Evolutionary conservation across 176 grass and related monocot species (phyloP), one percentile per base, ranked within the genome.

Genomic region (Bothriochloa decipiens): DNA sequence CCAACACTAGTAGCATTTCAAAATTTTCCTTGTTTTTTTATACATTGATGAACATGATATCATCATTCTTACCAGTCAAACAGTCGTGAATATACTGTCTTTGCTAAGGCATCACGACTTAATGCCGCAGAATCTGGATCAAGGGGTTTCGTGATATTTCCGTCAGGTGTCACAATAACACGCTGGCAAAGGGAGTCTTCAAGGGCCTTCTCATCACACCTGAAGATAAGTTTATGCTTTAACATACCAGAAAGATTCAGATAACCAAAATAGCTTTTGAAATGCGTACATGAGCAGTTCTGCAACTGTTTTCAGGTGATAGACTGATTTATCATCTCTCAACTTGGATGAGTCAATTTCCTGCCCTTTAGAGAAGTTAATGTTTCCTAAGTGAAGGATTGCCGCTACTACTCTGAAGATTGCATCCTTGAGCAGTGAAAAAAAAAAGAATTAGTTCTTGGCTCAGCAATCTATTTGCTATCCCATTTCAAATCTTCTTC

Each of bases 121-220:
- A 92, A 72, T 82, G 85, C 89, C 39, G 95, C 95, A 77, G 90
- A 91, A 68, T 93, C 92, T 83, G 95, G 95, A 91, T 97, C 95
- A 55, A 97, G 92, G 81, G 82, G 92, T 86, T 97, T 94, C 73
- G 92, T 94, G 65, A 97, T 97, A 77, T 97, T 97, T 65, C 92
- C 95, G 83, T 97, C 95, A 43, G 92, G 95, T 77, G 95, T 97
- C 61, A 94, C 92, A 62, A 98, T 98, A 73, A 98, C 91, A 72
- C 95, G 89, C 83, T 95, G 80, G 53, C 95, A 98, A 32, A 98
- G 85, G 49, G 95, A 98, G 82, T 91, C 89, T 83, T 91, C 85
- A 61, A 98, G 95, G 36, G 80, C 15, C 83, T 98, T 93, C 63
- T 88, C 83, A 0, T 98, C 81, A 81, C 95, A 98, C 95, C 95